Conservation (phyloP, 2,329 filamentous ascomycete species). For the Coniochaeta sp. region DNA sequence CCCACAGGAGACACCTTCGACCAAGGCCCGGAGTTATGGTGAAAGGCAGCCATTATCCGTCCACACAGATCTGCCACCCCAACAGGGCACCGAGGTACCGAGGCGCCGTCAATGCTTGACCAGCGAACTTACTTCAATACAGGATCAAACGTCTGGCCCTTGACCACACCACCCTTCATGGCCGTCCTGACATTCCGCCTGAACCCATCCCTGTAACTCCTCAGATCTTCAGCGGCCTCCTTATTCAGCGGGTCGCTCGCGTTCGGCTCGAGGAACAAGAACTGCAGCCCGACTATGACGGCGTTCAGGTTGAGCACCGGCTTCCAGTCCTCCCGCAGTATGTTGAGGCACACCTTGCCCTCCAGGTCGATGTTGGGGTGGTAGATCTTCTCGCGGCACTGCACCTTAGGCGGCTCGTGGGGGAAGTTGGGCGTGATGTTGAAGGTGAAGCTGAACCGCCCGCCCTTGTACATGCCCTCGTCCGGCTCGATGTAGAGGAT, state of each 20-base stretch:
- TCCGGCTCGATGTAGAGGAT: conserved; percentile 75
- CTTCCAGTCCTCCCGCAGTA: conserved; percentile 97
- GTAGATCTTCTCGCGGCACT: conserved; percentile 96
- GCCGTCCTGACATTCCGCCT: conserved; percentile 81
- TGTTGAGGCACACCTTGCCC: conserved; percentile 97
- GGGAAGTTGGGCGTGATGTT: conserved; percentile 92
- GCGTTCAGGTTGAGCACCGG: conserved; percentile 95
- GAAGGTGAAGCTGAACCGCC: conserved; percentile 84
- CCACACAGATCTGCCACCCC: background rate
- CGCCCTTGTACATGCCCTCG: conserved; percentile 82
- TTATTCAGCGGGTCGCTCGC: conserved; percentile 97
- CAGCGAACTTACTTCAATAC: conserved; percentile 55
- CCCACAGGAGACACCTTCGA: background rate
- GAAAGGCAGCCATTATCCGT: no score
- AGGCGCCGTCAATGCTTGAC: background rate
- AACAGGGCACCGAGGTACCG: background rate
- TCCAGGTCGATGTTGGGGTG: conserved; percentile 98
- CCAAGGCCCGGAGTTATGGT: no score
- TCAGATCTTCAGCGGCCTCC: conserved; percentile 89
- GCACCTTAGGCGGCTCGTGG: conserved; percentile 95
- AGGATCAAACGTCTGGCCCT: conserved; percentile 66
- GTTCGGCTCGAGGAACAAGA: conserved; percentile 96
- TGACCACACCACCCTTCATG: conserved; percentile 75
- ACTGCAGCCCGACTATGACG: conserved; percentile 93
- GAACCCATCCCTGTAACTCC: conserved; percentile 78